Evolutionary conservation across 805 yeast genomes (phyloP), one percentile per base, ranked within the genome.

Genomic region (Saturnispora besseyi): DNA sequence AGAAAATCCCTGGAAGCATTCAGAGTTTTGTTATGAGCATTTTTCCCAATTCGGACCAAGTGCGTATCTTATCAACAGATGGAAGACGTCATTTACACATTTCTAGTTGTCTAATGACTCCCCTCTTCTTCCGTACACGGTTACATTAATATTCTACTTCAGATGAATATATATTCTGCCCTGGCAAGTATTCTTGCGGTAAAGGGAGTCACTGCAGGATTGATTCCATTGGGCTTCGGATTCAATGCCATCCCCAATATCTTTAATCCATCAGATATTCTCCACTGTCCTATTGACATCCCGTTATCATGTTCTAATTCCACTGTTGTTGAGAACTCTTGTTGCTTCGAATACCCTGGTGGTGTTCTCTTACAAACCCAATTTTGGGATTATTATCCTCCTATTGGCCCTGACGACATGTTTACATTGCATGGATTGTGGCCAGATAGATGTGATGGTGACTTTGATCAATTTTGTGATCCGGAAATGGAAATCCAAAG

Each of bases 361-460:
- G 97, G 97, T 5, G 73, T 87, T 13, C 70, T 90, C 34, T 66
- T 90, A 46, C 85, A 79, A 62, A 86, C 97, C 0, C 98, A 90
- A 62, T 89, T 90, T 68, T 90, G 97, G 97, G 95, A 90, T 66
- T 85, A 84, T 61, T 67, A 71, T 52, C 90, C 93, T 1, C 76
- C 87, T 1, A 71, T 79, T 46, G 93, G 93, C 5, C 87, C 87
- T 2, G 68, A 74, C 37, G 79, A 85, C 48, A 67, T 76, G 52
- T 88, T 85, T 69, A 87, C 96, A 1, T 67, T 85, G 33, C 96
- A 87, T 63, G 96, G 96, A 0, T 67, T 87, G 46, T 87, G 96
- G 96, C 88, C 91, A 24, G 95, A 87, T 65, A 76, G 78, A 57
- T 90, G 97, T 70, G 82, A 79, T 62, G 96, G 96, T 1, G 73